Base-by-base conservation (phyloP, 2,329 filamentous ascomycete genomes). In the Lachnellula occidentalis region DNA sequence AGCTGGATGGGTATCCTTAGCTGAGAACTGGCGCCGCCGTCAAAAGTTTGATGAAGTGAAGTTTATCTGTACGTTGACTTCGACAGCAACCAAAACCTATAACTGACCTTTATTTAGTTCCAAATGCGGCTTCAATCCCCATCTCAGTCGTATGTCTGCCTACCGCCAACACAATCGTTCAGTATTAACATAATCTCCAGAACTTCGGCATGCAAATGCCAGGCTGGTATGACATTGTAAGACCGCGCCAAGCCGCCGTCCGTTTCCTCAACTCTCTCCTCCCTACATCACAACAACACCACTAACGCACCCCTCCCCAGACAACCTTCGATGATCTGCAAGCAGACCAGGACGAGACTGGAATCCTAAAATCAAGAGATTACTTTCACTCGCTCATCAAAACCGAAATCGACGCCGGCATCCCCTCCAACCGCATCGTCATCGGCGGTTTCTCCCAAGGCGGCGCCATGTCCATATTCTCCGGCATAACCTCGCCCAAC, bases 391-490 rank as follows among this genome's bases (percentile, higher is more conserved):
- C 74, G 39, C 80, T 97, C 50, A 88, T 97, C 71, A 83, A 90
- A 67, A 76, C 83, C 58, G 90, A 96, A 73, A 83, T 95, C 52
- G 82, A 87, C 53, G 80, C 85, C 52, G 91, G 91, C 56, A 94
- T 96, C 62, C 82, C 89, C 1, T 78, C 90, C 0, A 83, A 88
- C 55, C 87, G 92, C 51, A 91, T 99, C 66, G 82, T 97, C 17
- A 74, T 97, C 6, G 92, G 89, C 34, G 88, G 89, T 41, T 94
- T 92, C 76, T 88, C 84, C 22, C 83, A 97, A 72, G 92, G 92
- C 56, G 92, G 90, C 50, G 91, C 91, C 54, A 90, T 96, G 78
- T 83, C 90, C 19, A 72, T 97, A 39, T 83, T 96, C 66, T 78
- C 88, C 0, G 92, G 90, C 5, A 73, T 95, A 42, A 95, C 91